Conservation (phyloP, 2,329 filamentous ascomycete genomes). For the Trichoderma koningii region DNA sequence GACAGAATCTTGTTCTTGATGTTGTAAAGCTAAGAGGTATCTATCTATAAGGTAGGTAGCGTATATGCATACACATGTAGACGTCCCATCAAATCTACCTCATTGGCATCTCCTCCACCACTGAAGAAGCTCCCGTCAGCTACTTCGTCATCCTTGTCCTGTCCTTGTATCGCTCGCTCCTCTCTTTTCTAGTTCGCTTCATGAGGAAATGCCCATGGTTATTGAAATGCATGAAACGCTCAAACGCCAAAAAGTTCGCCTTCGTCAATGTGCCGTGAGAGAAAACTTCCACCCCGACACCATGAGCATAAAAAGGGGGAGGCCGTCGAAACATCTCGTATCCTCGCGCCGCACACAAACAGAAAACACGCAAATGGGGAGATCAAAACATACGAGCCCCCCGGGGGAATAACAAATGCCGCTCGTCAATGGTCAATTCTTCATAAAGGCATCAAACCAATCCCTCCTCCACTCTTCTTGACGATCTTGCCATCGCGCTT, state of each 20-base stretch:
- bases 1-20: too few relatives aligned
- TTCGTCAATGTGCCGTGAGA: not conserved
- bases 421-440: not conserved
- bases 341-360: not conserved
- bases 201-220: not conserved
- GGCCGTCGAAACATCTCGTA: not conserved
- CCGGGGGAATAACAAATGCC: not conserved
- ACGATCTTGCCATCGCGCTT: conserved; percentile 38
- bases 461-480: conserved; percentile 41
- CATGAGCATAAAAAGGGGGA: not conserved
- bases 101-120: not conserved
- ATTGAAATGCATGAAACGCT: conserved; percentile 22
- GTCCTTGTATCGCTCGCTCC: not conserved
- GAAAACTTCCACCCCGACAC: not conserved
- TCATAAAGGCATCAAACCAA: conserved; percentile 46
- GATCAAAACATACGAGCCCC: not conserved
- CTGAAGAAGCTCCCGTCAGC: not conserved
- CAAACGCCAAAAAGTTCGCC: conserved; percentile 22
- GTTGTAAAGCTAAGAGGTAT: too few relatives aligned
- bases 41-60: not conserved
- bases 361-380: not conserved
- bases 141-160: not conserved
- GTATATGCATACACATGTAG: conserved; percentile 5
- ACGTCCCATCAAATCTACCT: conserved; percentile 8
- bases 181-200: not conserved